Evolutionary conservation across 2,329 filamentous ascomycete genomes (phyloP), one percentile per base, ranked within the genome.

Genomic region (Colletotrichum australisinense): DNA sequence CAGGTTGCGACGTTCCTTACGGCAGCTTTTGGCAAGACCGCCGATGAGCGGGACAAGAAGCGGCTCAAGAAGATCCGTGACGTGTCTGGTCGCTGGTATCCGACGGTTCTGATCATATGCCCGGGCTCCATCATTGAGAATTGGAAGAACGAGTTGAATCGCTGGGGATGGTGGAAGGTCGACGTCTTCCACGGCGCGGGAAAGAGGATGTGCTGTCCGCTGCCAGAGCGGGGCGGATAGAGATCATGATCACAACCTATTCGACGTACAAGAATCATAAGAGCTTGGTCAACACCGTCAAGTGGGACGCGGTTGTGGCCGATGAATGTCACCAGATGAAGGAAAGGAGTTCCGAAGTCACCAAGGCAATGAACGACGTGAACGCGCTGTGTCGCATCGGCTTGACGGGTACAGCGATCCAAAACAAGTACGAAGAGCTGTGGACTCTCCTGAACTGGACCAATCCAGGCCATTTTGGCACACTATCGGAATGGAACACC

Each of bases 361-460:
- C 96, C 0, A 91, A 93, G 78, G 92, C 95, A 0, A 96, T 99
- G 93, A 94, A 95, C 77, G 91, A 95, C 74, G 87, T 98, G 77
- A 99, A 99, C 77, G 92, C 95, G 0, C 88, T 98, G 2, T 98
- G 97, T 79, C 91, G 97, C 42, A 95, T 99, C 74, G 97, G 97
- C 0, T 87, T 99, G 9, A 98, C 95, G 0, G 97, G 97, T 2
- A 99, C 97, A 0, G 96, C 96, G 0, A 98, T 99, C 57, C 97
- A 99, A 80, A 99, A 99, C 82, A 97, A 94, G 76, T 99, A 99
- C 80, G 95, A 98, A 80, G 97, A 99, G 81, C 88, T 99, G 1
- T 99, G 96, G 96, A 97, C 95, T 0, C 86, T 99, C 0, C 86
- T 99, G 3, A 97, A 99, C 80, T 99, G 97, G 97, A 95, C 95